Base-by-base conservation (phyloP, 495 filamentous ascomycete genomes). In the Elasticomyces elasticus region DNA sequence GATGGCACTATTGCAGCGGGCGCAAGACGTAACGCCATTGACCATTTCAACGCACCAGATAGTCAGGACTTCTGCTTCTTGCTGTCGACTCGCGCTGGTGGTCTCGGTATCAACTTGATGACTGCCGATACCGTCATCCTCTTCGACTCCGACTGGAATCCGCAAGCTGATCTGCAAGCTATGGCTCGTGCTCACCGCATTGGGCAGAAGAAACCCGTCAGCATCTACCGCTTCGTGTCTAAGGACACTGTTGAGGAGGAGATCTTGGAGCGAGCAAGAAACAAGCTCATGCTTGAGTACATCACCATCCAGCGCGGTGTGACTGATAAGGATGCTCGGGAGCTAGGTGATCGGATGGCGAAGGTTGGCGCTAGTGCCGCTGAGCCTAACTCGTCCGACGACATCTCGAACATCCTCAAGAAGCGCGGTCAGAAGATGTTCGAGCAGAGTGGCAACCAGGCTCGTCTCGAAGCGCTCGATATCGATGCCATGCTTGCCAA, bases 141-240 rank as follows among this genome's bases (percentile, higher is more conserved):
- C 37, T 97, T 97, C 62, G 92, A 99, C 66, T 97, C 94, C 0
- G 92, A 99, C 64, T 99, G 94, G 94, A 99, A 99, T 56, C 92
- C 92, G 13, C 92, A 99, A 66, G 92, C 92, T 0, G 92, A 99
- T 75, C 72, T 99, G 50, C 92, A 99, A 62, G 92, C 92, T 19
- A 99, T 99, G 92, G 91, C 92, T 41, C 82, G 92, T 60, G 94
- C 94, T 44, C 94, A 99, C 69, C 84, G 92, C 61, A 99, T 99
- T 51, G 92, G 92, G 0, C 92, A 99, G 69, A 94, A 89, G 63
- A 88, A 81, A 51, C 89, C 94, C 33, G 92, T 99, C 53, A 96
- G 82, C 60, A 86, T 99, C 27, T 99, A 96, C 63, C 81, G 92
- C 25, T 74, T 99, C 22, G 91, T 97, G 10, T 92, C 92, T 4